Conservation (phyloP, 305 asterid genomes). For the Caryopteris hybrid region DNA sequence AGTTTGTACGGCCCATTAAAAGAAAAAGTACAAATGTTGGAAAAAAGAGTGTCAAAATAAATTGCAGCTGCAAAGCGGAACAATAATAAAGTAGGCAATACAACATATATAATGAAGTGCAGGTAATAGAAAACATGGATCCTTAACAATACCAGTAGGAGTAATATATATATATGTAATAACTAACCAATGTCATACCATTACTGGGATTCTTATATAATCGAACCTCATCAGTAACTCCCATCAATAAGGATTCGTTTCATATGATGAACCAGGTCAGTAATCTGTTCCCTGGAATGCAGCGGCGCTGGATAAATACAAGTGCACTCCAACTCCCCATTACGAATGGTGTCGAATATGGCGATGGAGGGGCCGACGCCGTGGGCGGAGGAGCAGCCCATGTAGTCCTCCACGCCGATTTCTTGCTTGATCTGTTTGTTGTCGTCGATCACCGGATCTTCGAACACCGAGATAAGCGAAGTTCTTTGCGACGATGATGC, state of each 20-base stretch:
- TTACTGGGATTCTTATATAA: too few species aligned
- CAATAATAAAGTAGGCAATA: too few species aligned
- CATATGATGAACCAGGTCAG: slow-evolving; percentile 32
- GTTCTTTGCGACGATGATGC: slow-evolving; percentile 47
- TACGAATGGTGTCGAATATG: slow-evolving; percentile 47
- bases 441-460: slow-evolving; percentile 48
- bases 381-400: slow-evolving; percentile 56
- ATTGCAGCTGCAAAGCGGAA: too few species aligned
- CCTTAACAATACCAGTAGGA: too few species aligned
- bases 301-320: slow-evolving; percentile 61
- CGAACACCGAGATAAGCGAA: slow-evolving; percentile 47
- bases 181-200: too few species aligned
- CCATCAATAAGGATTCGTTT: slow-evolving; percentile 26
- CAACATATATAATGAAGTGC: too few species aligned
- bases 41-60: too few species aligned
- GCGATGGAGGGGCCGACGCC: slow-evolving; percentile 66
- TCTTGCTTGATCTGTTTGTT: slow-evolving; percentile 19
- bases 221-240: not conserved
- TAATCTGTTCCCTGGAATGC: slow-evolving; percentile 62
- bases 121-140: too few species aligned
- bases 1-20: too few species aligned
- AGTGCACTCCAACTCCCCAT: slow-evolving; percentile 49
- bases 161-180: too few species aligned
- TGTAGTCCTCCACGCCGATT: slow-evolving; percentile 50
- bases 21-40: too few species aligned